These are phyloP conservation scores for Ascochyta koolunga DNA, from an alignment of 2,329 filamentous ascomycete genomes.

Conservation along the genomic window DNA sequence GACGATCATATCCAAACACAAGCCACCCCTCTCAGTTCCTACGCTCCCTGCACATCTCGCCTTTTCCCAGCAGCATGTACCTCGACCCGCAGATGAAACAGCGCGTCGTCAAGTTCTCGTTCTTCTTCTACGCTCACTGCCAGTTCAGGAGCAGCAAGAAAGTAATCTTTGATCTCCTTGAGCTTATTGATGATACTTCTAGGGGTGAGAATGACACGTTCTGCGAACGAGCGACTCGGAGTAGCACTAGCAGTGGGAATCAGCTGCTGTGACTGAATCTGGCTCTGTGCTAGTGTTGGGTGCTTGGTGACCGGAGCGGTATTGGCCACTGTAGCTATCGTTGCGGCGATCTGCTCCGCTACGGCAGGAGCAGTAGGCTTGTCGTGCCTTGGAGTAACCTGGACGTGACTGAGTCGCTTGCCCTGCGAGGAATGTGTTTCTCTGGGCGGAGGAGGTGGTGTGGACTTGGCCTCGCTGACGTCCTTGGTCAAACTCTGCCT, in stretches of 20 bases:
- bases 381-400: conserved; percentile 28
- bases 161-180: conserved; percentile 56
- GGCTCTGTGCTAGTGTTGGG: conserved; percentile 6
- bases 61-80: conserved; percentile 73
- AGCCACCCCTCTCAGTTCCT: neutral
- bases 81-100: conserved; percentile 79
- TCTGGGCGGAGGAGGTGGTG: conserved; percentile 12
- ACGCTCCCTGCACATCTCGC: conserved; percentile 10
- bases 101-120: conserved; percentile 74
- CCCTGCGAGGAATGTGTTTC: conserved; percentile 16
- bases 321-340: conserved; percentile 4
- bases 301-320: conserved; percentile 12
- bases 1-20: neutral
- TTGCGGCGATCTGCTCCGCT: conserved; percentile 8
- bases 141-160: conserved; percentile 60
- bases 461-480: conserved; percentile 36
- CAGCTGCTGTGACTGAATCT: conserved; percentile 5
- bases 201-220: conserved; percentile 49
- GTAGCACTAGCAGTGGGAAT: conserved; percentile 20
- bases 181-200: conserved; percentile 58
- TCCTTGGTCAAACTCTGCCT: conserved; percentile 32
- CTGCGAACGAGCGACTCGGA: conserved; percentile 38
- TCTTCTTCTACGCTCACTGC: conserved; percentile 70
- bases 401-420: conserved; percentile 36
- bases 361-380: conserved; percentile 5